A percentile compares a stretch with the other conserved stretches of the same genome.
Evolutionary conservation across 495 filamentous ascomycete species (phyloP).

Genomic region (Mycothermus thermophilus): DNA sequence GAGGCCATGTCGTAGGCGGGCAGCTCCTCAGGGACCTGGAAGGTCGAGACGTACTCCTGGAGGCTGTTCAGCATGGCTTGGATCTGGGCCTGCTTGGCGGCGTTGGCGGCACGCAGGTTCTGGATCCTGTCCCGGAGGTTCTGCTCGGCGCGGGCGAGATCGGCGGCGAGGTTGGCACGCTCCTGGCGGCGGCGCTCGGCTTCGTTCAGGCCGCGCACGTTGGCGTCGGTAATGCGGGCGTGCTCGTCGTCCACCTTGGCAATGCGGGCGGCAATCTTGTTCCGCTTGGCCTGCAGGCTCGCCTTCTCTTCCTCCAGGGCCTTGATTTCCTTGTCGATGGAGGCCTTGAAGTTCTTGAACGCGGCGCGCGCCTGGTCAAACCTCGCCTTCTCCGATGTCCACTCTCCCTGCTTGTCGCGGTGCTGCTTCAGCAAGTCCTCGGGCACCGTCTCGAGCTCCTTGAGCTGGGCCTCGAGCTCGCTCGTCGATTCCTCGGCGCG

Average conservation of each 20-base stretch:
- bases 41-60: constrained; percentile 26
- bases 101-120: constrained; percentile 21
- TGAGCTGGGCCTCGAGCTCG: constrained; percentile 48
- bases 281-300: constrained; percentile 56
- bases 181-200: constrained; percentile 57
- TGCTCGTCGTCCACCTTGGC: constrained; percentile 66
- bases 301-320: constrained; percentile 51
- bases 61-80: constrained; percentile 26
- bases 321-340: constrained; percentile 49
- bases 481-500: constrained; percentile 59
- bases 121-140: constrained; percentile 25
- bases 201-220: constrained; percentile 59
- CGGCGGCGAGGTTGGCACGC: constrained; percentile 49
- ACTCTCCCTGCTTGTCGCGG: constrained; percentile 44
- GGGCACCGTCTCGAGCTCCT: constrained; percentile 52
- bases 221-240: constrained; percentile 62
- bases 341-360: constrained; percentile 46
- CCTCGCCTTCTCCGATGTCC: constrained; percentile 47
- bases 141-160: constrained; percentile 45
- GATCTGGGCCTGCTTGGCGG: constrained; percentile 29
- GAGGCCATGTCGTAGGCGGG: constrained; percentile 12
- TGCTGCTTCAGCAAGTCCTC: constrained; percentile 50
- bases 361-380: constrained; percentile 47
- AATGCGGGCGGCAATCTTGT: constrained; percentile 62
- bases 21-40: constrained; percentile 19